These are phyloP conservation scores for Lippia alba DNA, from an alignment of 305 asterid species.

Conservation along the genomic window DNA sequence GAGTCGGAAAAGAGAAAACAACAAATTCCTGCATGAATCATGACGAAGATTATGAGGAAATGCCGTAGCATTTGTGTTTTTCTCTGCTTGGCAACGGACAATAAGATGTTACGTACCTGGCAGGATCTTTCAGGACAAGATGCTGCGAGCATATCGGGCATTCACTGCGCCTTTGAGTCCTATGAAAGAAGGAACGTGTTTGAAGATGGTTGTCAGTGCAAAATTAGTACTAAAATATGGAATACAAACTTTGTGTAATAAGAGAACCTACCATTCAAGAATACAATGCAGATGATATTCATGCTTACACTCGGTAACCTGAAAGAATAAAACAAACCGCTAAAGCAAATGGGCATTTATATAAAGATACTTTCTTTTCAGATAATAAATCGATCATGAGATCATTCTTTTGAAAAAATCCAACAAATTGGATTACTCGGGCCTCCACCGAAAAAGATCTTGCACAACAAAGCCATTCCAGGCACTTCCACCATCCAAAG, in stretches of 20 bases:
- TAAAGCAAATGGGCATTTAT: background rate
- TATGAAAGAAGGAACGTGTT: constrained; percentile 24
- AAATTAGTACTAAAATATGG: background rate
- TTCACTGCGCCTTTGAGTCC: constrained; percentile 73
- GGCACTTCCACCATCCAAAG: background rate
- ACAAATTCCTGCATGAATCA: background rate
- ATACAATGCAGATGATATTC: constrained; percentile 84
- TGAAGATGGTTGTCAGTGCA: background rate
- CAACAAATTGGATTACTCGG: background rate
- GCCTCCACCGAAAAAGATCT: background rate
- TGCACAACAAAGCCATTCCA: background rate
- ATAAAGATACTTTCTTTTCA: background rate
- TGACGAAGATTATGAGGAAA: background rate
- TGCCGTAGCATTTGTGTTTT: background rate
- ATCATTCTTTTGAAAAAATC: background rate
- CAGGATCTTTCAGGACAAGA: constrained; percentile 58
- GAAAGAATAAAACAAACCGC: constrained; percentile 34
- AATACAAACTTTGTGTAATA: constrained; percentile 9
- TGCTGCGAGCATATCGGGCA: constrained; percentile 75
- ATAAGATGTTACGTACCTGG: constrained; percentile 47
- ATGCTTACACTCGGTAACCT: constrained; percentile 78
- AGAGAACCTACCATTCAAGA: constrained; percentile 63
- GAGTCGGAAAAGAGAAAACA: constrained; percentile 15
- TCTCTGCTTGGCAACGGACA: background rate
- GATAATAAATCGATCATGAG: background rate